phyloP scores from a whole-genome alignment of 768 basidiomycete genomes.

The Mycena kentingensis region DNA sequence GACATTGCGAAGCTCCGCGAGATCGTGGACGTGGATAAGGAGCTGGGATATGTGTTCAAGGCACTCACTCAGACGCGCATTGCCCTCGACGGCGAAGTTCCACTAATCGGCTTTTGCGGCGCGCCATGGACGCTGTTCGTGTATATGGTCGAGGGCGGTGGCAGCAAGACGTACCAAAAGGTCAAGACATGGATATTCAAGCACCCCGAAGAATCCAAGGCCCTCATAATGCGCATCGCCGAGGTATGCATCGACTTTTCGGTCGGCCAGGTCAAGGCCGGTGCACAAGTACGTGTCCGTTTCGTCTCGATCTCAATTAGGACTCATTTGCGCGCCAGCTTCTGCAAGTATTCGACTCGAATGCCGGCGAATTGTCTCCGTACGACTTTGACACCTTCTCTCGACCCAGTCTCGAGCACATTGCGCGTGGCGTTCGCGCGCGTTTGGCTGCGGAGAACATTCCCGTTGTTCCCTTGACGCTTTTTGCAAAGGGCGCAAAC shows the following conservation, averaged over 20 bases:
- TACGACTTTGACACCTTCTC: slow-evolving; percentile 85
- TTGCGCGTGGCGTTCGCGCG: slow-evolving; percentile 66
- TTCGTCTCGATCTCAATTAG: neutral
- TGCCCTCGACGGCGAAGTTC: slow-evolving; percentile 83
- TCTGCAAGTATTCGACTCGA: slow-evolving; percentile 96
- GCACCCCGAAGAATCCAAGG: slow-evolving; percentile 81
- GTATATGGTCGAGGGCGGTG: slow-evolving; percentile 98
- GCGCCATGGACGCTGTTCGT: slow-evolving; percentile 98
- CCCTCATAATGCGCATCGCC: slow-evolving; percentile 78
- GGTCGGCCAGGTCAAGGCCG: slow-evolving; percentile 91
- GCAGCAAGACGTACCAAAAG: slow-evolving; percentile 87
- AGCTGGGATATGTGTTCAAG: slow-evolving; percentile 89
- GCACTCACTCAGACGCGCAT: slow-evolving; percentile 86
- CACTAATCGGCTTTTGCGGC: slow-evolving; percentile 95
- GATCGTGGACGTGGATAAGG: slow-evolving; percentile 76
- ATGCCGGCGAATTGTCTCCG: slow-evolving; percentile 90
- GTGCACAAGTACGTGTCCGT: slow-evolving; percentile 76
- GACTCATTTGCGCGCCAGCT: slow-evolving; percentile 50
- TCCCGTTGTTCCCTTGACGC: slow-evolving; percentile 73
- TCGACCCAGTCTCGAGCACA: slow-evolving; percentile 73
- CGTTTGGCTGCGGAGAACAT: slow-evolving; percentile 56
- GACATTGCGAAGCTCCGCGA: slow-evolving; percentile 65
- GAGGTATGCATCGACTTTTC: slow-evolving; percentile 87
- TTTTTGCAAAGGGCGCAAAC: slow-evolving; percentile 96
- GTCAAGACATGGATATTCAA: slow-evolving; percentile 94